Percentiles rank a stretch among this genome's conserved stretches.
These are phyloP conservation scores for Lodderomyces margitis DNA, from an alignment of 1,139 yeast species.

Conservation along the genomic window DNA sequence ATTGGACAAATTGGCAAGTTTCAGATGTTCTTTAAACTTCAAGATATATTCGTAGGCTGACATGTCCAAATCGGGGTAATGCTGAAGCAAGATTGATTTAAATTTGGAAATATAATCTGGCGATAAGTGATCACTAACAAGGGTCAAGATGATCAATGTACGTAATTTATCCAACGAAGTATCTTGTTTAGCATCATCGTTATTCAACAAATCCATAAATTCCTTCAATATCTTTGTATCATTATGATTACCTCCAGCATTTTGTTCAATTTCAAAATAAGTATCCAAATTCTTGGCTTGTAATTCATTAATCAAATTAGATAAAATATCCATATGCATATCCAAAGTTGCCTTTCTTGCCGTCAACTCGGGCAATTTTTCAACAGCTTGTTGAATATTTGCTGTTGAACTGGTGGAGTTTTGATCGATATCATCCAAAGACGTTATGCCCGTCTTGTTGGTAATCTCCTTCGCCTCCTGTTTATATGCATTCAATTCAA, in stretches of 20 bases:
- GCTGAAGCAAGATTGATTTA: slow-evolving; percentile 56
- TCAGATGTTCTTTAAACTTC: slow-evolving; percentile 76
- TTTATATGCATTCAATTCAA: slow-evolving; percentile 76
- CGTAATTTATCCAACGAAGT: slow-evolving; percentile 80
- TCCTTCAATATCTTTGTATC: slow-evolving; percentile 61
- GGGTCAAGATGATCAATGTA: slow-evolving; percentile 71
- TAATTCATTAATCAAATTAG: slow-evolving; percentile 76
- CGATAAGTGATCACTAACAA: slow-evolving; percentile 57
- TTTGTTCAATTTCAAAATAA: slow-evolving; percentile 91
- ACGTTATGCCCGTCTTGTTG: slow-evolving; percentile 68
- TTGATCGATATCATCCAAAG: slow-evolving; percentile 73
- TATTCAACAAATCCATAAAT: slow-evolving; percentile 55
- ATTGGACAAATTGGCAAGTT: slow-evolving; percentile 50
- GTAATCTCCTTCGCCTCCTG: slow-evolving; percentile 86
- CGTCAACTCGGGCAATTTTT: slow-evolving; percentile 87
- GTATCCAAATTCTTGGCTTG: slow-evolving; percentile 85
- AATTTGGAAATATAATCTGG: slow-evolving; percentile 61
- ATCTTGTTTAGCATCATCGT: slow-evolving; percentile 45
- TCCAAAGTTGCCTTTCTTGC: slow-evolving; percentile 86
- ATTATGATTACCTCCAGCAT: slow-evolving; percentile 30
- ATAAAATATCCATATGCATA: slow-evolving; percentile 95
- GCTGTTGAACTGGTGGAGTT: slow-evolving; percentile 55
- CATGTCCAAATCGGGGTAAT: slow-evolving; percentile 59
- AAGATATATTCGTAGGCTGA: slow-evolving; percentile 69
- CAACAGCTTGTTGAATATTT: slow-evolving; percentile 84